These are phyloP conservation scores for Trichaptum fuscoviolaceum DNA, from an alignment of 768 basidiomycete species.

Conservation along the genomic window DNA sequence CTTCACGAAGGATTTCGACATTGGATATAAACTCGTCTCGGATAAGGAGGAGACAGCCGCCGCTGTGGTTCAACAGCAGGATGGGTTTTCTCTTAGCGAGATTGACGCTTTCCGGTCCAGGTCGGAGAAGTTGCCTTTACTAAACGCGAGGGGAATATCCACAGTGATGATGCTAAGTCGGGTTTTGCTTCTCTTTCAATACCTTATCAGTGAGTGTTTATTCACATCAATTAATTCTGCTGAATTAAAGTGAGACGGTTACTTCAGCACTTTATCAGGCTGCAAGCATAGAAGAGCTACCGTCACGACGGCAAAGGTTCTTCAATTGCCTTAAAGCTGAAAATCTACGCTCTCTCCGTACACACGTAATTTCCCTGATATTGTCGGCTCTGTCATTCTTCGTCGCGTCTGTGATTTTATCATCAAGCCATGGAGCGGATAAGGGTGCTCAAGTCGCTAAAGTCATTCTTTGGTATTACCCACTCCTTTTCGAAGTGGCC, in stretches of 20 bases:
- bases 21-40: neutral
- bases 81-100: neutral
- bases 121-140: neutral
- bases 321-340: too few relatives aligned
- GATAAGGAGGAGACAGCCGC: neutral
- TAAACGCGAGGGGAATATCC: conserved; percentile 2
- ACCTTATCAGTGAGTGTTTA: neutral
- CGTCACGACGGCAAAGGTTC: too few relatives aligned
- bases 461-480: neutral
- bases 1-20: conserved; percentile 5
- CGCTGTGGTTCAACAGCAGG: too few relatives aligned
- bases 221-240: neutral
- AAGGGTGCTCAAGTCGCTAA: conserved; percentile 1
- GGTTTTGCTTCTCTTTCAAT: neutral
- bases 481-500: neutral
- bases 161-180: conserved; percentile 1
- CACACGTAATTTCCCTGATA: neutral
- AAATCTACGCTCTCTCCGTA: neutral
- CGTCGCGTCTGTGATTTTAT: neutral
- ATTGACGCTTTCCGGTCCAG: neutral
- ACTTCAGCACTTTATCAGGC: too few relatives aligned
- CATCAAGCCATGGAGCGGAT: neutral
- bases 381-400: neutral
- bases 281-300: too few relatives aligned
- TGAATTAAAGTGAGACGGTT: neutral